Percentiles rank a stretch among this genome's conserved stretches.
Evolutionary conservation across 176 grass and related monocot species (phyloP).

Genomic region (Paspalum vaginatum): DNA sequence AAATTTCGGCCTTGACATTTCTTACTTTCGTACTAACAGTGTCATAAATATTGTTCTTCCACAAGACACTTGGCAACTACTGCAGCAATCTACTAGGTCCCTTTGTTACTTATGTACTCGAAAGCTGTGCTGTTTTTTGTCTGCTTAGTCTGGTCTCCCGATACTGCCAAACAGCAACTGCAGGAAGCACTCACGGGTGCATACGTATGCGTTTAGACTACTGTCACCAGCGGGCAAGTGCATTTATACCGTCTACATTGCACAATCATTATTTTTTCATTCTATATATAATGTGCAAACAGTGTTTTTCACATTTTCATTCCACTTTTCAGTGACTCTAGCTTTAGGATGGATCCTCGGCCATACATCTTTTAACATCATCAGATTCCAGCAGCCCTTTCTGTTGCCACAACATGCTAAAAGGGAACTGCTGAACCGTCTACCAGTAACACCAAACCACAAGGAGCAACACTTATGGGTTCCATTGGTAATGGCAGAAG

Average conservation of each 20-base stretch:
- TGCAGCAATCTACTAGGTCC: conserved; percentile 30
- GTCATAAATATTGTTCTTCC: background rate
- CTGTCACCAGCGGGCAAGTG: too few species aligned
- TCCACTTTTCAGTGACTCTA: too few species aligned
- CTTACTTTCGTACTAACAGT: background rate
- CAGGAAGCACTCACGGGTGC: conserved; percentile 51
- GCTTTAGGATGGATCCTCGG: background rate
- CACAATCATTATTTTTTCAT: too few species aligned
- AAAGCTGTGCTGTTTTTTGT: conserved; percentile 45
- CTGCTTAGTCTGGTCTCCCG: conserved; percentile 25
- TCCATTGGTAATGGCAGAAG: conserved; percentile 46
- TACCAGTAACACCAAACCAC: conserved; percentile 27
- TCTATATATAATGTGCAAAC: too few species aligned
- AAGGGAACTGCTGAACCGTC: conserved; percentile 25
- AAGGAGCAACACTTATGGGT: conserved; percentile 38
- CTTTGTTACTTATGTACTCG: conserved; percentile 31
- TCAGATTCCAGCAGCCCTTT: conserved; percentile 30
- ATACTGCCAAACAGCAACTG: conserved; percentile 36
- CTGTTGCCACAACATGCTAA: conserved; percentile 22
- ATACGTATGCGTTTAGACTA: conserved; percentile 6
- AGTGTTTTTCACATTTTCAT: too few species aligned
- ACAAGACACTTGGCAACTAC: conserved; percentile 22
- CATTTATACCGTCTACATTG: too few species aligned
- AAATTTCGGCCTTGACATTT: background rate
- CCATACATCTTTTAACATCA: conserved; percentile 24